Evolutionary conservation across 148 eudicot genomes (phyloP).

Genomic region (Pharnaceum exiguum): DNA sequence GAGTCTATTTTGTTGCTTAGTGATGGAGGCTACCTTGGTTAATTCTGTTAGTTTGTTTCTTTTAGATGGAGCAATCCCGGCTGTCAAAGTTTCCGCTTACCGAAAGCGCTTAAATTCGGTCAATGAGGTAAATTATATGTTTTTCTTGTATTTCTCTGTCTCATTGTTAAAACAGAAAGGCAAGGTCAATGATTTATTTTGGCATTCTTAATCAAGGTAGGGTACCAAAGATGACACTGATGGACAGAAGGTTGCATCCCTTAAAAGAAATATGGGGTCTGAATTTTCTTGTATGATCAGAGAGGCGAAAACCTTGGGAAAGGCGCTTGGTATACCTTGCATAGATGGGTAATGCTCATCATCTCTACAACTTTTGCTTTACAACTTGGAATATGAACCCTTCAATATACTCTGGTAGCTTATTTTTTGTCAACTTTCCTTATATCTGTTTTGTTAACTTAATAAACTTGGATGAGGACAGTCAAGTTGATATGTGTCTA

Average conservation of each 20-base stretch:
- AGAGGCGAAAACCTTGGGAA: slow-evolving; percentile 74
- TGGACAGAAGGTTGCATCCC: slow-evolving; percentile 37
- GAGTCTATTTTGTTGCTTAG: too few relatives aligned
- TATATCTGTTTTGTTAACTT: too few relatives aligned
- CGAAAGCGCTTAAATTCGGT: slow-evolving; percentile 63
- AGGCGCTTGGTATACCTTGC: slow-evolving; percentile 83
- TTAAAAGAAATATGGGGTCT: slow-evolving; percentile 83
- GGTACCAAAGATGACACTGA: slow-evolving; percentile 42
- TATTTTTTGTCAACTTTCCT: too few relatives aligned
- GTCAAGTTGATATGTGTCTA: too few relatives aligned
- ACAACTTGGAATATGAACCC: too few relatives aligned
- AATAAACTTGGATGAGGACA: too few relatives aligned
- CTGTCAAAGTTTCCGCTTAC: slow-evolving; percentile 75
- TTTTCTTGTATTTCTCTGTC: neutral
- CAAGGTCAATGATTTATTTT: slow-evolving; percentile 11
- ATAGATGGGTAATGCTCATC: slow-evolving; percentile 67
- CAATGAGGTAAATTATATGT: slow-evolving; percentile 41
- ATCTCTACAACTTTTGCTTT: neutral
- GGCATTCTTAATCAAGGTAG: slow-evolving; percentile 36
- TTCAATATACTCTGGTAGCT: too few relatives aligned
- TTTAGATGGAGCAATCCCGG: slow-evolving; percentile 92
- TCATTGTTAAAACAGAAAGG: neutral
- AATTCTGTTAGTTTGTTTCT: neutral
- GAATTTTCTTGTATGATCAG: slow-evolving; percentile 85
- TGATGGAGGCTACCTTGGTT: neutral